Evolutionary conservation across 768 basidiomycete species (phyloP).

Genomic region (Suillus alpinus): DNA sequence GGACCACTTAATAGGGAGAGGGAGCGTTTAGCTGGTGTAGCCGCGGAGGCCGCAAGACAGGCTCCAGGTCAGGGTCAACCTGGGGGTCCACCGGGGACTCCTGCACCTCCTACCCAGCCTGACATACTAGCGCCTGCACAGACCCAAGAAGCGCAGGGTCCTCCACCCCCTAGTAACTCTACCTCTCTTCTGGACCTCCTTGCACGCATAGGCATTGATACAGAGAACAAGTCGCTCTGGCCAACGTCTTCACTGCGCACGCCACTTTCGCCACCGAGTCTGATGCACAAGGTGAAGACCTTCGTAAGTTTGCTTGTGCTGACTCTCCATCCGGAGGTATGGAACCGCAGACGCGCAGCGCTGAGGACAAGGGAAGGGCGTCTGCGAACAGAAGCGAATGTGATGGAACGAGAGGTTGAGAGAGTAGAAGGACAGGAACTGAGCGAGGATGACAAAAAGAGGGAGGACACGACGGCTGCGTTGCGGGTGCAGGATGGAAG

Average conservation of each 20-base stretch:
- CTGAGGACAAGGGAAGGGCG: conserved; percentile 64
- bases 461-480: conserved; percentile 34
- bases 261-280: conserved; percentile 39
- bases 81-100: conserved; percentile 24
- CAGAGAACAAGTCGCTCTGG: conserved; percentile 53
- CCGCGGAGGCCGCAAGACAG: conserved; percentile 14
- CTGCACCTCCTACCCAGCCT: conserved; percentile 13
- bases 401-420: conserved; percentile 24
- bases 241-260: conserved; percentile 18
- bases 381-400: conserved; percentile 62
- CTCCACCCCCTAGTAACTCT: conserved; percentile 28
- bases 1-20: conserved; percentile 37
- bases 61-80: conserved; percentile 19
- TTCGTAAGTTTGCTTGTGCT: conserved; percentile 57
- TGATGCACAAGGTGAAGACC: conserved; percentile 48
- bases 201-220: conserved; percentile 54
- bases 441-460: conserved; percentile 32
- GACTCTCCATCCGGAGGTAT: conserved; percentile 71
- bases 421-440: conserved; percentile 29
- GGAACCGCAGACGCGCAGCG: conserved; percentile 61
- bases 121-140: conserved; percentile 13
- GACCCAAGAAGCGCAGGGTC: conserved; percentile 24
- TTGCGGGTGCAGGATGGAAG: conserved; percentile 48
- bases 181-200: conserved; percentile 46
- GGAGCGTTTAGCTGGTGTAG: conserved; percentile 20